Conservation (phyloP, 306 rosid genomes). For the Phaseolus lunatus region DNA sequence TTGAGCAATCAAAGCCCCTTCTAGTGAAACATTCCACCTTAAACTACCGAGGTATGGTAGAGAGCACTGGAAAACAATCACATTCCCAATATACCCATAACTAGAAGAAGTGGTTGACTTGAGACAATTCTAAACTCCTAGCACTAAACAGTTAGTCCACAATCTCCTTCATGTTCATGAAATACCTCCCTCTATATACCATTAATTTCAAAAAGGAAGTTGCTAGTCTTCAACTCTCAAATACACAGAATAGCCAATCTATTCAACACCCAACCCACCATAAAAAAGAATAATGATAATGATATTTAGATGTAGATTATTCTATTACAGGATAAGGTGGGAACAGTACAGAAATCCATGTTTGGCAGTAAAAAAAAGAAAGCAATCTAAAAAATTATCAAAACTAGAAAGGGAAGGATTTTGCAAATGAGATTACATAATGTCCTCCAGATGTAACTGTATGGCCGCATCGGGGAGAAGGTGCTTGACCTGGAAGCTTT, state of each 20-base stretch:
- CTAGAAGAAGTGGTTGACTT: not conserved
- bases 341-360: slow-evolving; percentile 4
- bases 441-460: slow-evolving; percentile 87
- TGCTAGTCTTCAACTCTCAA: not conserved
- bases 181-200: not conserved
- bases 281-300: slow-evolving; percentile 22
- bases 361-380: slow-evolving; percentile 26
- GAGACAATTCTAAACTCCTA: not conserved
- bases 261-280: not conserved
- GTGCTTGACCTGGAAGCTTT: slow-evolving; percentile 99
- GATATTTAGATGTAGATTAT: slow-evolving; percentile 10
- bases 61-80: not conserved
- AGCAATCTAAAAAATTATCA: slow-evolving; percentile 18
- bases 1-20: not conserved
- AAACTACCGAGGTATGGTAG: not conserved
- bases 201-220: slow-evolving; percentile 5
- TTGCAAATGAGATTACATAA: slow-evolving; percentile 63
- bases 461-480: slow-evolving; percentile 94
- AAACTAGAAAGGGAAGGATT: slow-evolving; percentile 32
- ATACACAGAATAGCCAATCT: not conserved
- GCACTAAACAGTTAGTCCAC: not conserved
- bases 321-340: slow-evolving; percentile 26
- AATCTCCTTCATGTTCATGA: slow-evolving; percentile 1
- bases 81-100: not conserved
- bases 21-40: not conserved